Evolutionary conservation across 1,284 basidiomycete species (phyloP), one percentile per base, ranked within the genome.

Genomic region (Microbotryomycetes sp.): DNA sequence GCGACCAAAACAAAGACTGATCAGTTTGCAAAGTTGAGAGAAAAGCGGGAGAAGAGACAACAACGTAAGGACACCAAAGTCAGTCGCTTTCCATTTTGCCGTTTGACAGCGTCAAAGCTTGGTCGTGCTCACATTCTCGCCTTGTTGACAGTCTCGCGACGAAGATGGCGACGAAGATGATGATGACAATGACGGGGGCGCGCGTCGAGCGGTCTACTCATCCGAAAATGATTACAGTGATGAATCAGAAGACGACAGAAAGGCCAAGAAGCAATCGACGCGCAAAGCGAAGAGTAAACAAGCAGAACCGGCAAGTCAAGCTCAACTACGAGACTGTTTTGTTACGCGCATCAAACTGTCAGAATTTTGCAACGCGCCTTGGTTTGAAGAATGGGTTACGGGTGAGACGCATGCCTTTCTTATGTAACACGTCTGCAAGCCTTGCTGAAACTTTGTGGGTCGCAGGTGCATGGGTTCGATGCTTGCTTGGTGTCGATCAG

Each of bases 11-110:
- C 91, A 77, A 92, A 92, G 77, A 80, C 81, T 6, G 81, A 81
- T 51, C 89, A 87, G 69, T 80, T 93, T 26, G 87, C 87, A 60
- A 89, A 91, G 74, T 79, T 92, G 63, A 88, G 84, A 72, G 87
- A 86, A 15, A 76, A 76, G 64, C 75, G 73, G 51, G 74, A 74
- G 72, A 62, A 60, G 42, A 57, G 53, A 32, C 19, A 25, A 23
- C 31, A 42, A 19, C 36, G 36, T 19, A 42, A 12, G 36, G 63
- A 68, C 6, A 65, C 67, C 12, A 53, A 61, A 56, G n/a, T 57
- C 50, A 51, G 59, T 62, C 30, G 29, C 52, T n/a, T 2, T 7
- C 16, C 48, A 6, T 26, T 26, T 7, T 36, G 23, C 19, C 15
- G 25, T n/a, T 4, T 16, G 31, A 14, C 9, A 54, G 19, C 16